A percentile compares a stretch with the other conserved stretches of the same genome.
phyloP scores from a whole-genome alignment of 768 basidiomycete species.

The Scleroderma citrinum region DNA sequence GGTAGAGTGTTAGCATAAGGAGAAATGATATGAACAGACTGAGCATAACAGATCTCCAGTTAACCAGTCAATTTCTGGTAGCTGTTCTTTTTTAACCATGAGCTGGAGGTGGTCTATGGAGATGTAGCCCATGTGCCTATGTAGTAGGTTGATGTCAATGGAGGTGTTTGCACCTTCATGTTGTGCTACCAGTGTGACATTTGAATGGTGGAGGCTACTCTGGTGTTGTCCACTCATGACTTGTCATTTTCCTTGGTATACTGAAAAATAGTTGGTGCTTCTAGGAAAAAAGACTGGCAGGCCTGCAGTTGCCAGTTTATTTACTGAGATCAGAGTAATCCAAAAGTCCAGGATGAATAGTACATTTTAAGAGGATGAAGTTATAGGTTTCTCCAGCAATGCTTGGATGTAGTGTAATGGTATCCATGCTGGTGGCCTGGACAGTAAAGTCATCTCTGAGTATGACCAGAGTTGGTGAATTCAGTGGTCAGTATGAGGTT shows the following conservation, averaged over 20 bases:
- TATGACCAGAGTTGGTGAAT: not conserved
- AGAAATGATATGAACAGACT: too few species aligned
- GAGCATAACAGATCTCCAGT: too few species aligned
- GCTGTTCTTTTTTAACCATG: conserved; percentile 9
- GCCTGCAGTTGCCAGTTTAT: not conserved
- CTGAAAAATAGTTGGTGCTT: not conserved
- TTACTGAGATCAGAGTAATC: not conserved
- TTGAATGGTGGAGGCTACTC: not conserved
- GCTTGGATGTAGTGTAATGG: too few species aligned
- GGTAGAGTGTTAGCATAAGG: too few species aligned
- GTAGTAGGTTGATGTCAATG: not conserved
- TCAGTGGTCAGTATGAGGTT: too few species aligned
- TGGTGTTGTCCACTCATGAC: not conserved
- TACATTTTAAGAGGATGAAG: not conserved
- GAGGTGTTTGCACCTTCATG: not conserved
- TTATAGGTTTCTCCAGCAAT: not conserved
- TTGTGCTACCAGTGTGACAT: not conserved
- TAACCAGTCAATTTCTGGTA: not conserved
- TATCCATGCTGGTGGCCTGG: not conserved
- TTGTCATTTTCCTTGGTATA: not conserved
- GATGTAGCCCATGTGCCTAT: not conserved
- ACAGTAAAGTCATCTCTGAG: not conserved
- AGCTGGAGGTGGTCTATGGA: not conserved
- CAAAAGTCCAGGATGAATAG: not conserved
- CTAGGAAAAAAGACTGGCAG: not conserved